Evolutionary conservation across 2,329 filamentous ascomycete species (phyloP).

Genomic region (Pezizomycotina sp.): DNA sequence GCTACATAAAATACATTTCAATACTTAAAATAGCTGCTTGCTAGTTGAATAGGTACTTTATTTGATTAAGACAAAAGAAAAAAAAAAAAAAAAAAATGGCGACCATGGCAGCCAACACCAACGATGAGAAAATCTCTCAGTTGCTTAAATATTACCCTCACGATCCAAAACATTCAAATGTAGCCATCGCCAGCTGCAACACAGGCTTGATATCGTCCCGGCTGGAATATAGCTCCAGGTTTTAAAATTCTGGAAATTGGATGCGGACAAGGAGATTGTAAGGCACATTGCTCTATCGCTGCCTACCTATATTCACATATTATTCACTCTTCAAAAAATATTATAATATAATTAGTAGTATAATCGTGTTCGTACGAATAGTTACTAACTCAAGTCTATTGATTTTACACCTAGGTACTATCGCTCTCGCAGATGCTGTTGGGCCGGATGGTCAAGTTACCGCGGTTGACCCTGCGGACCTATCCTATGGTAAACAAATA

Average conservation of each 20-base stretch:
- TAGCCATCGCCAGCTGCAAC: conserved; percentile 27
- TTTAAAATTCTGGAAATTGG: conserved; percentile 40
- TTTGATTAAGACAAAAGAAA: too few species aligned
- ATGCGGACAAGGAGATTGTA: conserved; percentile 44
- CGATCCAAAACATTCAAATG: conserved; percentile 2
- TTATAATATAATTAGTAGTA: too few species aligned
- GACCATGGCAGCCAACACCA: conserved; percentile 1
- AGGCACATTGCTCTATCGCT: too few species aligned
- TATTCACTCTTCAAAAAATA: too few species aligned
- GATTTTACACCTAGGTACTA: too few species aligned
- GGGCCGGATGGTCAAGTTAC: conserved; percentile 34
- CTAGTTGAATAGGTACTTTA: too few species aligned
- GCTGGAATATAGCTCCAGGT: conserved; percentile 30
- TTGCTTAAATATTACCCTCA: conserved; percentile 5
- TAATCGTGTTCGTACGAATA: too few species aligned
- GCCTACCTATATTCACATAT: too few species aligned
- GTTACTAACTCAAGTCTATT: too few species aligned
- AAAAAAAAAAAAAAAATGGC: too few species aligned
- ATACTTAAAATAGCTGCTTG: too few species aligned
- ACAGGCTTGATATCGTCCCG: conserved; percentile 28
- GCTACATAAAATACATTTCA: too few species aligned
- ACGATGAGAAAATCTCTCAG: conserved; percentile 1
- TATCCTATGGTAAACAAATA: conserved; percentile 38
- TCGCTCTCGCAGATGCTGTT: conserved; percentile 36
- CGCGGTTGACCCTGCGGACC: conserved; percentile 38